Percentiles rank a stretch among this genome's conserved stretches.
These are phyloP conservation scores for Silene latifolia DNA, from an alignment of 148 eudicot species.

Conservation along the genomic window DNA sequence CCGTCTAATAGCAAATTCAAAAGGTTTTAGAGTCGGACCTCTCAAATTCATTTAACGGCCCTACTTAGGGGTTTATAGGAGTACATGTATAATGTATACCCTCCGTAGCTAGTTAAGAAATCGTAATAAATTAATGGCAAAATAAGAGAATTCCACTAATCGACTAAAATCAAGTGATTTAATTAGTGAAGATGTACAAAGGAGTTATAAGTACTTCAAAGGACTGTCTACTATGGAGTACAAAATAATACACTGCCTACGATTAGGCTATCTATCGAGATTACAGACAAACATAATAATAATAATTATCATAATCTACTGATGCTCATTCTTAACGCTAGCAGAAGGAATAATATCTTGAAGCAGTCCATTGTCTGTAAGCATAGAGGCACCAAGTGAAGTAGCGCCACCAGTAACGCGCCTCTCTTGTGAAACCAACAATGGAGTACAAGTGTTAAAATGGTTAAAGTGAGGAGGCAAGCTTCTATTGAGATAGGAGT, in stretches of 20 bases:
- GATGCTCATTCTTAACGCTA: slow-evolving; percentile 23
- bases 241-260: slow-evolving; percentile 25
- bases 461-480: slow-evolving; percentile 22
- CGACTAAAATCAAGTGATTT: no score
- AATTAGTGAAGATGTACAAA: slow-evolving; percentile 1
- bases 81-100: no score
- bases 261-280: slow-evolving; percentile 11
- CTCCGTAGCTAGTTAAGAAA: no score
- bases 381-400: slow-evolving; percentile 21
- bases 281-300: slow-evolving; percentile 5
- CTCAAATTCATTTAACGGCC: no score
- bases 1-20: no score
- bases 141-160: no score
- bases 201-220: not conserved
- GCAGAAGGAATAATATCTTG: slow-evolving; percentile 53
- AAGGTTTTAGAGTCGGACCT: no score
- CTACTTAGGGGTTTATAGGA: no score
- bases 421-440: slow-evolving; percentile 21
- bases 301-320: not conserved
- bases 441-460: slow-evolving; percentile 21
- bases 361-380: slow-evolving; percentile 50
- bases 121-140: no score
- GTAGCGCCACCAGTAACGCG: slow-evolving; percentile 17
- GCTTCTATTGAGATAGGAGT: slow-evolving; percentile 13
- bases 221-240: not conserved